Base-by-base conservation (phyloP, 1,284 basidiomycete genomes). In the Agroathelia rolfsii region DNA sequence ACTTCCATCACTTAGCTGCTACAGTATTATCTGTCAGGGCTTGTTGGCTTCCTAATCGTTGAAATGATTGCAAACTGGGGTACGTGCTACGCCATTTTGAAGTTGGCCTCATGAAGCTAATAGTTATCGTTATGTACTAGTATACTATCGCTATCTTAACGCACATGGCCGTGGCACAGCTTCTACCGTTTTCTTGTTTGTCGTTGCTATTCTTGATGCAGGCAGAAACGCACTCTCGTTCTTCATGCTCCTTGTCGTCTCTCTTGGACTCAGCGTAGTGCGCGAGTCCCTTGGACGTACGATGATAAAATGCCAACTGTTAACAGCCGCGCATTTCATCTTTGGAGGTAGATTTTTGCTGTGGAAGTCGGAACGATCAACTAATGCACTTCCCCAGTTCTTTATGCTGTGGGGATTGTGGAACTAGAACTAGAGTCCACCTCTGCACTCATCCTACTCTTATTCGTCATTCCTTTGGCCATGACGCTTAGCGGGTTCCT, bases 401-500 rank as follows among this genome's bases (percentile, higher is more conserved):
- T 90, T 18, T 96, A 95, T 53, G 82, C 87, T 6, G 73, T 96
- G 35, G 92, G 92, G 16, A 92, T 92, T 24, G 89, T 94, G 32
- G 77, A 92, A 50, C 74, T 98, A 16, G 77, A 90, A 46, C 66
- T 97, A 17, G 92, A 97, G 57, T 83, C 78, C 22, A 87, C 86
- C 0, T 84, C 84, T 8, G 77, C 84, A 0, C 58, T 88, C 30
- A 53, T 87, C 26, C 69, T 93, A 22, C 62, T 93, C 30, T 47
- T 89, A 40, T 86, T 93, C 53, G 86, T 97, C 44, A 82, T 97
- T 47, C 94, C 94, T 2, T 66, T 98, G 25, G 84, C 93, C 0
- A 81, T 97, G 54, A 94, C 93, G 0, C 66, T 98, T 21, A 95
- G 92, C 30, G 78, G 80, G 1, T 97, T 97, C 67, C 69, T 97